Evolutionary conservation across 2,329 filamentous ascomycete species (phyloP), one percentile per base, ranked within the genome.

Genomic region (Aspergillus latus): DNA sequence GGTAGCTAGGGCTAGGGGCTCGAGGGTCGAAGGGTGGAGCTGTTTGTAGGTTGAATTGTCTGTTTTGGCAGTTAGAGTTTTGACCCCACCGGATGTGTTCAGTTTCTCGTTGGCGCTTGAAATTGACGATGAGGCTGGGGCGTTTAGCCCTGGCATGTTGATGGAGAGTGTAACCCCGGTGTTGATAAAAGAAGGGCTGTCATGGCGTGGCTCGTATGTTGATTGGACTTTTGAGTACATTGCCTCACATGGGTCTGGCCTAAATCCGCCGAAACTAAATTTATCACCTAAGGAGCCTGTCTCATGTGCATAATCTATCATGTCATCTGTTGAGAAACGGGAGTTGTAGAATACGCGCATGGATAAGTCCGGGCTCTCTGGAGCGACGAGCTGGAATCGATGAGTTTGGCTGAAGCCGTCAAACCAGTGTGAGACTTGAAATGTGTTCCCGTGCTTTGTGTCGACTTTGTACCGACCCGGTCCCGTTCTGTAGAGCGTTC

Each of bases 341-440:
- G 89, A 94, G 5, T 87, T 87, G 69, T 93, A 93, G 26, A 81
- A 76, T 2, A 92, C 87, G 34, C 76, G 74, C 8, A 69, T 59
- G 4, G 66, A 67, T 29, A 57, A 65, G 15, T 73, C 56, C 0
- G 67, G 62, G 3, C 72, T 64, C 1, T 67, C 64, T 0, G 78
- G 60, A 0, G 80, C 68, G 2, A 84, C 65, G 32, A 93, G 88
- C 56, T 90, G 81, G 68, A 93, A 93, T 29, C 83, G 84, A 73
- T 93, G 88, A 79, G 54, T 89, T 83, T 2, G 84, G 82, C 57
- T 68, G 48, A 91, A 85, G 5, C 88, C 88, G 68, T 94, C 90
- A 62, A 94, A 94, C 90, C 90, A 94, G 70, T 94, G 89, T 1
- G 80, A 83, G 10, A 87, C 78, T 32, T 79, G 76, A 65, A 86